Base-by-base conservation (phyloP, 805 yeast genomes). In the Cyberlindnera samutprakarnensis region DNA sequence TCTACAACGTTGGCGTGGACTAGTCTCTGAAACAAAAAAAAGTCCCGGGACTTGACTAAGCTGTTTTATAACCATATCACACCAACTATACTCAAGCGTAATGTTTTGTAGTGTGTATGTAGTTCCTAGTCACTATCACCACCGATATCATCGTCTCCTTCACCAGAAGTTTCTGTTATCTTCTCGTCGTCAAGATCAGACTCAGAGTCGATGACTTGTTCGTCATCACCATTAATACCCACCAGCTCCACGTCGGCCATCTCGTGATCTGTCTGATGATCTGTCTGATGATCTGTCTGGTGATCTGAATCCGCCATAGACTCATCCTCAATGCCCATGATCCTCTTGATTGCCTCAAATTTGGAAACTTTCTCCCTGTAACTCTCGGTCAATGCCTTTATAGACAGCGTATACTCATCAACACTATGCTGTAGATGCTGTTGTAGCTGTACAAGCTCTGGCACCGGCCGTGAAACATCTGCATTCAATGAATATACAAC, bases 291-390 rank as follows among this genome's bases (percentile, higher is more conserved):
- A 14, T 33, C 38, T 6, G 22, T 24, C 2, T 25, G 23, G 15
- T 25, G 25, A 13, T 18, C 34, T n/a, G 21, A 19, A 19, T 31
- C 24, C 14, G 28, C 29, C n/a, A 32, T 31, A n/a, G n/a, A n/a
- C n/a, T n/a, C n/a, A 15, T 30, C 43, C 18, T 21, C 37, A 16
- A 33, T 18, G n/a, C 39, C 43, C 4, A 34, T 31, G 14, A 37
- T 35, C 15, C 17, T 21, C 33, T 32, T 43, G 20, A 38, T 38
- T 15, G 32, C 27, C n/a, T 43, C 41, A 18, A 41, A 38, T 31
- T 32, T 35, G 6, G n/a, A 20, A n/a, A 37, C 32, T 17, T 31
- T 43, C 11, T 41, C 45, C 14, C 22, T n/a, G 25, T 34, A 41
- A 19, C 31, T 31, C 18, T 12, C 14, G 14, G 33, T 38, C 11